Base-by-base conservation (phyloP, 2,329 filamentous ascomycete species). In the Fonsecaea multimorphosa region DNA sequence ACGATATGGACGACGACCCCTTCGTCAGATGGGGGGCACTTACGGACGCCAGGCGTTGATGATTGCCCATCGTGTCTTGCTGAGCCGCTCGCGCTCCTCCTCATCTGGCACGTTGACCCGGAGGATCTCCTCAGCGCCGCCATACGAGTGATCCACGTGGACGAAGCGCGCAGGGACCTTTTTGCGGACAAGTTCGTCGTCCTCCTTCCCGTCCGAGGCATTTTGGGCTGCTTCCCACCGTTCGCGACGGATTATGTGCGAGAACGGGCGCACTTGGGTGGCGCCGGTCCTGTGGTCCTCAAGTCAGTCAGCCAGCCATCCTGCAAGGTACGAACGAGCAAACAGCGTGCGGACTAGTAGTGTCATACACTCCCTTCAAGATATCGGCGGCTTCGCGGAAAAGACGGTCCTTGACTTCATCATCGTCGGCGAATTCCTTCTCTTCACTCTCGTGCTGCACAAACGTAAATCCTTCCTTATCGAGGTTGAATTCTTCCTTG, bases 21-120 rank as follows among this genome's bases (percentile, higher is more conserved):
- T n/a, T n/a, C n/a, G n/a, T n/a, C n/a, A n/a, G n/a, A n/a, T n/a
- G n/a, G n/a, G n/a, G n/a, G n/a, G n/a, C 29, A 51, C 57, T 59
- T 59, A 59, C 0, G 81, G 81, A n/a, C 82, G 80, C 81, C 81
- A 83, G 34, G 83, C 79, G 59, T 83, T 83, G 71, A 83, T 78
- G 61, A 83, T 82, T 9, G 80, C 79, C 54, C 78, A 77, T 6
- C 81, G 77, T 7, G 78, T 76, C 19, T 78, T 74, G 6, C 82
- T 74, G 0, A 83, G 58, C 14, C 38, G 40, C 9, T 56, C 76
- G 7, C 46, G 40, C 24, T 64, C 71, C 2, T 74, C 71, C 3
- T 74, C 69, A 0, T 79, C 79, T 12, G 9, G 16, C 58, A 82
- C 78, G 4, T 78, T 74, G 2, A 76, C 75, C 8, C 82, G 74